Conservation (phyloP, 2,329 filamentous ascomycete genomes). For the Thelonectria olida region DNA sequence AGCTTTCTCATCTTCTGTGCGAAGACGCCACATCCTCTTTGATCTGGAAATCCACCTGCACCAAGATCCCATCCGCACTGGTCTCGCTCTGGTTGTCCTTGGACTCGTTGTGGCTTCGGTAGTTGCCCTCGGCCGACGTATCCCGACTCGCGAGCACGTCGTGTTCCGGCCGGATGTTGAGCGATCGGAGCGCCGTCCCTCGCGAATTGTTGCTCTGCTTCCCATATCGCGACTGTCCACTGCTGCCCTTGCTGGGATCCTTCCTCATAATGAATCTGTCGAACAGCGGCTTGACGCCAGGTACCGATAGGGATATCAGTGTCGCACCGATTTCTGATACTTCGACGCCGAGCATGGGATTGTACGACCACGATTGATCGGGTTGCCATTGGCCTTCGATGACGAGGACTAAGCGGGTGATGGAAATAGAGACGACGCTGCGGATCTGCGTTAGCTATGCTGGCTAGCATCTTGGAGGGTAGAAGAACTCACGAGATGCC, state of each 20-base stretch:
- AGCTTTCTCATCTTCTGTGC: not conserved
- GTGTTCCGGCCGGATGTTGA: conserved; percentile 44
- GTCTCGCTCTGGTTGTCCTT: conserved; percentile 36
- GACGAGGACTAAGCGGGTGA: conserved; percentile 57
- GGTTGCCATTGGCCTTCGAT: conserved; percentile 56
- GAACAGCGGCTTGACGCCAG: conserved; percentile 59
- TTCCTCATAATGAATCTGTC: conserved; percentile 45
- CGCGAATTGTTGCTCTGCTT: conserved; percentile 32
- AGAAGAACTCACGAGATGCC: conserved; percentile 53
- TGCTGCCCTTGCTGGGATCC: conserved; percentile 31
- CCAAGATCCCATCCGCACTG: conserved; percentile 45
- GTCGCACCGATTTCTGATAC: conserved; percentile 61
- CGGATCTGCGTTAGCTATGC: conserved; percentile 5
- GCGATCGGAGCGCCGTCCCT: conserved; percentile 42
- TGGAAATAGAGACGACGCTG: conserved; percentile 60
- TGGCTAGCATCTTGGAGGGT: too few species aligned
- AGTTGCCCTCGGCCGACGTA: conserved; percentile 36
- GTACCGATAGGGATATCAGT: conserved; percentile 59
- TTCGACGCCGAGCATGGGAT: conserved; percentile 59
- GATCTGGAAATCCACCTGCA: conserved; percentile 49
- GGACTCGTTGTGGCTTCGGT: conserved; percentile 29
- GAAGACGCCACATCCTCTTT: conserved; percentile 35
- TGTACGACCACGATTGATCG: conserved; percentile 61
- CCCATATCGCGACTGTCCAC: conserved; percentile 35
- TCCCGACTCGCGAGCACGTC: conserved; percentile 40